Conservation (phyloP, 352 stramenopile genomes). For the Thalassiosira exigua region DNA sequence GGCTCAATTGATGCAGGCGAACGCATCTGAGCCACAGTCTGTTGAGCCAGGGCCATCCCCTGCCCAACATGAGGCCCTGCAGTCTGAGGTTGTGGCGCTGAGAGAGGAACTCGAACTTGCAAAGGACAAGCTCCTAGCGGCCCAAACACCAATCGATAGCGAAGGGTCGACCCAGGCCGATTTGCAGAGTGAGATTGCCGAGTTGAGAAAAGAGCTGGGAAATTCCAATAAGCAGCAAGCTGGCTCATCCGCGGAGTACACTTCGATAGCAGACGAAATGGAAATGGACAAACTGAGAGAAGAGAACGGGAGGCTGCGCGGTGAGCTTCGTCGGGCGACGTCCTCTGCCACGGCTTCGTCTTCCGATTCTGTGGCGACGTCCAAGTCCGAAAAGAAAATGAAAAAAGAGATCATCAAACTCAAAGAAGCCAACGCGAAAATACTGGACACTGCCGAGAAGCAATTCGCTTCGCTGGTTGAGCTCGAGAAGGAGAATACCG, state of each 20-base stretch:
- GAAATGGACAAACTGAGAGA: slow-evolving; percentile 22
- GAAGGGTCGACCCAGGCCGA: neutral
- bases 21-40: neutral
- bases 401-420: neutral
- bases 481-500: slow-evolving; percentile 49
- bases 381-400: slow-evolving; percentile 1
- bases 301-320: slow-evolving; percentile 3
- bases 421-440: slow-evolving; percentile 7
- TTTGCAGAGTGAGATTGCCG: neutral
- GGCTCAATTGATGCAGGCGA: neutral
- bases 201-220: too few relatives aligned
- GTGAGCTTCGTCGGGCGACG: too few relatives aligned
- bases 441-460: slow-evolving; percentile 26
- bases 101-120: neutral
- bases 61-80: neutral
- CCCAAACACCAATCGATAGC: neutral
- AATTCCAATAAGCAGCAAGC: too few relatives aligned
- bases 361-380: neutral
- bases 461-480: slow-evolving; percentile 40
- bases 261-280: slow-evolving; percentile 13
- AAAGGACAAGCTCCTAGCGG: neutral
- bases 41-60: neutral
- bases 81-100: neutral
- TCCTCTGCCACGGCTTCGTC: neutral
- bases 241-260: too few relatives aligned